Percentiles rank a stretch among this genome's conserved stretches.
Conservation (phyloP, 108 stramenopile species). For the Conticribra guillardii region DNA sequence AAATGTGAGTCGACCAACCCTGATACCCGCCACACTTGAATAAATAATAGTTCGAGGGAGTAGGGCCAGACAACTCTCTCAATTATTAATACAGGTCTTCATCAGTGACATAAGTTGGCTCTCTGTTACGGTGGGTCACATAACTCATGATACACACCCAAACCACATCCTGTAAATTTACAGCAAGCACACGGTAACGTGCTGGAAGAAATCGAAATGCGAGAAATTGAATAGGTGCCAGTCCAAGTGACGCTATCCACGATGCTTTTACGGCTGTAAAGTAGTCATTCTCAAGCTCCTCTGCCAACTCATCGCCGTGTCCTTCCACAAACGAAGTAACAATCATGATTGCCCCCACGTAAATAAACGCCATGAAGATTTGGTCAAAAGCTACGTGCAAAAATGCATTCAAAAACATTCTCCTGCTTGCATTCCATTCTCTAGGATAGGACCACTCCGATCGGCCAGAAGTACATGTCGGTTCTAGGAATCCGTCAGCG, state of each 20-base stretch:
- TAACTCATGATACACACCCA: conserved; percentile 34
- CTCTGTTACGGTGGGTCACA: conserved; percentile 38
- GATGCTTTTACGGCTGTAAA: conserved; percentile 20
- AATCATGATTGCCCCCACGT: conserved; percentile 33
- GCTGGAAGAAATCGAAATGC: conserved; percentile 28
- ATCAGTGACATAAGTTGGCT: neutral
- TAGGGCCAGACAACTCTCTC: no score
- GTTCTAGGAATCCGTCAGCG: neutral
- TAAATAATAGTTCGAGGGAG: no score
- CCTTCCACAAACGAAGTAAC: conserved; percentile 36
- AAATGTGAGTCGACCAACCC: no score
- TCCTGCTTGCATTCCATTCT: conserved; percentile 3
- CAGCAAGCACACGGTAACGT: conserved; percentile 28
- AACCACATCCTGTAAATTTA: conserved; percentile 21
- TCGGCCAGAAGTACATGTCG: neutral
- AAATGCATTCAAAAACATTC: conserved; percentile 19
- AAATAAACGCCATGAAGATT: conserved; percentile 33
- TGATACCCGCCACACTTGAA: no score
- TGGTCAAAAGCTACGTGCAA: conserved; percentile 39
- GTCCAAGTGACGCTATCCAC: conserved; percentile 22
- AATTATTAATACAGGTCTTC: neutral
- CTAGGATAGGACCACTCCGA: neutral
- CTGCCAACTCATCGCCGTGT: conserved; percentile 13
- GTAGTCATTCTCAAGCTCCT: conserved; percentile 34
- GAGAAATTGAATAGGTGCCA: conserved; percentile 29